These are phyloP conservation scores for Neoscytalidium dimidiatum DNA, from an alignment of 2,329 filamentous ascomycete species.

Conservation along the genomic window DNA sequence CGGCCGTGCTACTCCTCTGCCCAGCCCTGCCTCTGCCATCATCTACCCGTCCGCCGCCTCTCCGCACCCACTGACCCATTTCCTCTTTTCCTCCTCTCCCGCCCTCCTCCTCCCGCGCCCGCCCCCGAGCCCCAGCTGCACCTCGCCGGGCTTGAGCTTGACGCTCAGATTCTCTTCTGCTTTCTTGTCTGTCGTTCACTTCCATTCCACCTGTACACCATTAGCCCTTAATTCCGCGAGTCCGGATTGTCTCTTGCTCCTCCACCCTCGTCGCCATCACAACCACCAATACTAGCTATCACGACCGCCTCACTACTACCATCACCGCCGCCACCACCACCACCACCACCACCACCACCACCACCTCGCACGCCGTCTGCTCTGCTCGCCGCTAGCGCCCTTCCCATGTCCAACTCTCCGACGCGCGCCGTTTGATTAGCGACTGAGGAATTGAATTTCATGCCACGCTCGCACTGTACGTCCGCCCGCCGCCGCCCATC, in stretches of 20 bases:
- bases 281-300: no score
- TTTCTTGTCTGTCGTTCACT: slow-evolving; percentile 16
- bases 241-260: background rate
- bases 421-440: slow-evolving; percentile 12
- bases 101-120: background rate
- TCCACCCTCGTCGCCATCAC: background rate
- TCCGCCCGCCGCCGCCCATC: background rate
- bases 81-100: background rate
- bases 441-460: slow-evolving; percentile 12
- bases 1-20: background rate
- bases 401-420: slow-evolving; percentile 7
- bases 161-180: slow-evolving; percentile 12
- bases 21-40: slow-evolving; percentile 5
- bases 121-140: background rate
- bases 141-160: slow-evolving; percentile 9
- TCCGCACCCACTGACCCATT: background rate
- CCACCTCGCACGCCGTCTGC: background rate
- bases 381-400: background rate
- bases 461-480: slow-evolving; percentile 3
- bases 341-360: background rate
- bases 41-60: background rate
- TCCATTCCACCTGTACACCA: background rate
- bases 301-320: background rate
- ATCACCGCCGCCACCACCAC: background rate
- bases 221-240: slow-evolving; percentile 18